Evolutionary conservation across 2,329 filamentous ascomycete genomes (phyloP), one percentile per base, ranked within the genome.

Genomic region (Chlorencoelia australis): DNA sequence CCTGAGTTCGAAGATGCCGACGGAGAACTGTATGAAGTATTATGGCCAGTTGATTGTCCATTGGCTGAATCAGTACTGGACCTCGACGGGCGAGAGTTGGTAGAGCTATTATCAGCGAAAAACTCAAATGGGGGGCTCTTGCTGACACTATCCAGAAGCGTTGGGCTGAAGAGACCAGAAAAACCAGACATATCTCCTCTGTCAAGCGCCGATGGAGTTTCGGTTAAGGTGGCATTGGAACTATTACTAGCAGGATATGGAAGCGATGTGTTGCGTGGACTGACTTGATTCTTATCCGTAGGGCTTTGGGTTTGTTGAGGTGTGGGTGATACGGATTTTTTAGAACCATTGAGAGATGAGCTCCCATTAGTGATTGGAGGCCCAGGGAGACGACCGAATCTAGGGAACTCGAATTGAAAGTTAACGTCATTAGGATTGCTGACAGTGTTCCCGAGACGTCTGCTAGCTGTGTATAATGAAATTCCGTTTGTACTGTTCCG

Each of bases 351-450:
- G 15, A 43, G 15, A 22, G 28, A 30, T 30, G 40, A 31, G 11
- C 37, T 35, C 20, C 38, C 35, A 13, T 39, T 43, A 14, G 32
- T 40, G 17, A 41, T 24, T 3, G 46, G 37, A 49, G 67, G 63
- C 4, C 71, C 49, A 26, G 73, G 71, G 17, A 93, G 70, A 41
- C 78, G 72, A 30, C 91, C 91, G 53, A 98, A 96, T 56, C 83
- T 88, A 46, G 91, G 89, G 47, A 96, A 96, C 49, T 96, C 89
- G 50, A 98, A 96, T 48, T 89, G 80, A 56, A 96, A 96, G 56
- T 82, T 87, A 57, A 82, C 80, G 44, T 82, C 81, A 51, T 69
- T 76, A 37, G 79, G 65, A 48, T 76, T 79, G 57, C 65, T 73
- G 8, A 66, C 67, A 15, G 66, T 57, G 37, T 52, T 58, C 51